phyloP scores from a whole-genome alignment of 2,329 filamentous ascomycete species.

The Aureobasidium melanogenum region DNA sequence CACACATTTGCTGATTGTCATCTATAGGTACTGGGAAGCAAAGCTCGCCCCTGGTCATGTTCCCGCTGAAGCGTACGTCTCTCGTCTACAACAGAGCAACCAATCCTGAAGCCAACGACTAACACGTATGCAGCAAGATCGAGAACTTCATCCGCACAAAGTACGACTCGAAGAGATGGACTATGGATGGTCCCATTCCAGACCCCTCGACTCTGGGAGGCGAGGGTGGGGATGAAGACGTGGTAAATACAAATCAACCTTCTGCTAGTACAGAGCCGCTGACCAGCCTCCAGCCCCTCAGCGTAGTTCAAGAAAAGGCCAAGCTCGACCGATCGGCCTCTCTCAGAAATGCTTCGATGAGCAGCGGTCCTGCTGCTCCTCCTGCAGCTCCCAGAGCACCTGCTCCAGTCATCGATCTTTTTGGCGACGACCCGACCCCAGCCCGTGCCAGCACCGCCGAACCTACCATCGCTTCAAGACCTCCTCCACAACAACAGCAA shows the following conservation, averaged over 20 bases:
- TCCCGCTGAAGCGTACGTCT: slow-evolving; percentile 68
- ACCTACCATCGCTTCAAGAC: slow-evolving; percentile 60
- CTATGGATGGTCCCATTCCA: slow-evolving; percentile 94
- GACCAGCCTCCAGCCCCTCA: slow-evolving; percentile 43
- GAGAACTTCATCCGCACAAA: slow-evolving; percentile 99
- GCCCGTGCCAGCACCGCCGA: slow-evolving; percentile 69
- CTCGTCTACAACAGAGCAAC: neutral
- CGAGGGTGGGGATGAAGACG: slow-evolving; percentile 67
- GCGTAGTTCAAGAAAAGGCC: slow-evolving; percentile 61
- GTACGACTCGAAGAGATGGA: slow-evolving; percentile 97
- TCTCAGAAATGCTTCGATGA: slow-evolving; percentile 32
- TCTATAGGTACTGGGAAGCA: slow-evolving; percentile 71
- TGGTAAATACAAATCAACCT: neutral
- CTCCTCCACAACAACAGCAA: slow-evolving; percentile 25
- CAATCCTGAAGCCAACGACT: neutral
- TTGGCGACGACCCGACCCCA: slow-evolving; percentile 60
- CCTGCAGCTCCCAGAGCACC: slow-evolving; percentile 12
- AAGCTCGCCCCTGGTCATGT: slow-evolving; percentile 87
- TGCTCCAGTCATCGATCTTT: slow-evolving; percentile 59
- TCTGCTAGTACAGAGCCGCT: neutral
- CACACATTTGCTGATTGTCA: neutral
- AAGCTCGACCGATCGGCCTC: slow-evolving; percentile 55
- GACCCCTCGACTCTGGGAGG: slow-evolving; percentile 85
- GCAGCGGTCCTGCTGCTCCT: slow-evolving; percentile 10
- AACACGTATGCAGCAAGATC: slow-evolving; percentile 57